Percentiles rank a stretch among this genome's conserved stretches.
Conservation (phyloP, 2,329 filamentous ascomycete species). For the Phialophora tarda region DNA sequence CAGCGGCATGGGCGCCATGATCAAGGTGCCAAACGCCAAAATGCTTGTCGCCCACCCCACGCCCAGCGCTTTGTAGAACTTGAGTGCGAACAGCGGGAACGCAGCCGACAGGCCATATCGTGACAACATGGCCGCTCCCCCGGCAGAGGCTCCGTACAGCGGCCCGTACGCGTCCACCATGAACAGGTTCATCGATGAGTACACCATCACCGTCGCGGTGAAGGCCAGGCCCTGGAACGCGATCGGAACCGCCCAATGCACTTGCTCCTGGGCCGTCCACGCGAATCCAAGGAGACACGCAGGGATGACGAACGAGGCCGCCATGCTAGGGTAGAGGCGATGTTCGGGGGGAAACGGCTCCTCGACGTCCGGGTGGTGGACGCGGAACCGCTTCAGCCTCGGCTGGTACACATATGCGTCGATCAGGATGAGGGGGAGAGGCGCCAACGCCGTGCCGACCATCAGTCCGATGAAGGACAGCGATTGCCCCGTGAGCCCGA, state of each 20-base stretch:
- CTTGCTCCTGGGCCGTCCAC: constrained; percentile 58
- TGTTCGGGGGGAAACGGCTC: constrained; percentile 38
- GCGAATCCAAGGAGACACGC: constrained; percentile 72
- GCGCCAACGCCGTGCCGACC: constrained; percentile 30
- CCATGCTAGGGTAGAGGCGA: constrained; percentile 41
- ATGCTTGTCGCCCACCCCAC: constrained; percentile 51
- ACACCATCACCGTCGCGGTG: constrained; percentile 43
- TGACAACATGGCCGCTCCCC: constrained; percentile 42
- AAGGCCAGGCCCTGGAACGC: constrained; percentile 41
- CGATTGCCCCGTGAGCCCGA: constrained; percentile 30
- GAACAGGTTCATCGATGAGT: constrained; percentile 47
- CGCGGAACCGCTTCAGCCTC: constrained; percentile 45
- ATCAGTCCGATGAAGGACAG: constrained; percentile 38
- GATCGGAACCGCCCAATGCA: constrained; percentile 46
- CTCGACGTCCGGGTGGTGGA: constrained; percentile 4
- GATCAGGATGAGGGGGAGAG: constrained; percentile 32
- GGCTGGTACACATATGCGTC: constrained; percentile 50
- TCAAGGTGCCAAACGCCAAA: constrained; percentile 46
- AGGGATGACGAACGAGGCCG: constrained; percentile 46
- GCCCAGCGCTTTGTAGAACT: constrained; percentile 49
- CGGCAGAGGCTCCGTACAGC: constrained; percentile 48
- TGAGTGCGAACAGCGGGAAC: constrained; percentile 50
- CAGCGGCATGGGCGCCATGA: constrained; percentile 48
- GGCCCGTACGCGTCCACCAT: constrained; percentile 52
- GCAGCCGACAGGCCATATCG: constrained; percentile 43